A percentile compares a stretch with the other conserved stretches of the same genome.
Conservation (phyloP, 495 filamentous ascomycete species). For the Hamigera avellanea region DNA sequence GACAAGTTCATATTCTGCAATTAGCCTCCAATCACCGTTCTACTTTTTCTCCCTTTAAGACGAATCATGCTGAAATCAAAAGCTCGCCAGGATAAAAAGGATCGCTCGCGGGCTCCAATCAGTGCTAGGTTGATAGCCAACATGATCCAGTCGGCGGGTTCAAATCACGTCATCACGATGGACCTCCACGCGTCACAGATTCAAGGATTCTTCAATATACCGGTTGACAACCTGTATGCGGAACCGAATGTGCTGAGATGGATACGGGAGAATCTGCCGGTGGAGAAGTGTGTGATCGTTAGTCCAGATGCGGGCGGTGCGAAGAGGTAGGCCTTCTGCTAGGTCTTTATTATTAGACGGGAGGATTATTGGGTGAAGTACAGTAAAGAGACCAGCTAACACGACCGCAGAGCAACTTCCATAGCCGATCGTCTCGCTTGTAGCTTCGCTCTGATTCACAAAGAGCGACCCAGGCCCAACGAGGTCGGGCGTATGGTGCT, state of each 20-base stretch:
- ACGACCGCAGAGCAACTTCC: constrained; percentile 63
- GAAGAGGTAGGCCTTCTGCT: constrained; percentile 80
- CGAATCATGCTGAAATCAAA: too few species aligned
- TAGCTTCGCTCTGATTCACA: constrained; percentile 97
- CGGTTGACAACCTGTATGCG: constrained; percentile 93
- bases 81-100: constrained; percentile 98
- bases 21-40: too few species aligned
- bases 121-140: constrained; percentile 93
- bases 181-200: constrained; percentile 56
- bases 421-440: constrained; percentile 92
- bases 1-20: too few species aligned
- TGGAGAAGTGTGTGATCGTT: constrained; percentile 84
- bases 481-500: constrained; percentile 94
- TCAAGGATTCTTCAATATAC: constrained; percentile 94
- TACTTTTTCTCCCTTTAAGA: too few species aligned
- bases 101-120: constrained; percentile 79
- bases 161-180: constrained; percentile 82
- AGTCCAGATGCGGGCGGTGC: constrained; percentile 94
- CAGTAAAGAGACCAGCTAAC: neutral
- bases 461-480: constrained; percentile 89
- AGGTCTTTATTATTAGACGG: neutral
- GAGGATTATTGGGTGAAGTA: neutral
- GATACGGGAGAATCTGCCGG: constrained; percentile 77
- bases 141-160: constrained; percentile 91
- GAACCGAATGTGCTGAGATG: constrained; percentile 86